Evolutionary conservation across 2,329 filamentous ascomycete genomes (phyloP), one percentile per base, ranked within the genome.

Genomic region (Fusarium foetens): DNA sequence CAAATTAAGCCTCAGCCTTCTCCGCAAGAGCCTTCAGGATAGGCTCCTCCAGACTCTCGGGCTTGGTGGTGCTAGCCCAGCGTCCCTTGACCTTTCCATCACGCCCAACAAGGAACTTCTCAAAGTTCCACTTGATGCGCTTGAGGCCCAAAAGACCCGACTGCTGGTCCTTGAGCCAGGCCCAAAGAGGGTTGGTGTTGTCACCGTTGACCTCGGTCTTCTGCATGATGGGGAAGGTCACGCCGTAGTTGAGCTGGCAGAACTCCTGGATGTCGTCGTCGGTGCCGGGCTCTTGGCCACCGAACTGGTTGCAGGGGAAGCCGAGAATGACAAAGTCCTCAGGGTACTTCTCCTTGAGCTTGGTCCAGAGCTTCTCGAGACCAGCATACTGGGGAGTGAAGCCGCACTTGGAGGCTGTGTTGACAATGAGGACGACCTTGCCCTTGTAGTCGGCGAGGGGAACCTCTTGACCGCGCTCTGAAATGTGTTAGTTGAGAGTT

Each of bases 261-360:
- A 94, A 95, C 75, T 84, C 85, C 84, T 94, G 92, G 82, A 95
- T 95, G 62, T 94, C 90, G 66, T 94, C 93, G 82, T 94, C 88
- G 81, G 86, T 87, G 78, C 94, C 94, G 35, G 95, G 95, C 80
- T 98, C 96, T 84, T 99, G 96, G 75, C 84, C 84, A 79, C 91
- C 93, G 84, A 99, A 99, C 84, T 99, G 96, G 88, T 98, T 99
- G 91, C 95, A 98, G 64, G 96, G 96, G 86, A 99, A 98, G 77
- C 95, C 96, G 80, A 99, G 88, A 84, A 99, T 90, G 79, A 90
- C 87, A 81, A 99, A 96, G 79, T 94, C 88, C 73, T 94, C 90
- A 36, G 82, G 88, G 86, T 97, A 86, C 79, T 89, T 87, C 74
- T 86, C 86, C 76, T 89, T 90, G 80, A 98, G 78, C 64, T 86